Evolutionary conservation across 371 early-diverging fungal genomes (phyloP).

Genomic region (Saksenaea oblongispora): DNA sequence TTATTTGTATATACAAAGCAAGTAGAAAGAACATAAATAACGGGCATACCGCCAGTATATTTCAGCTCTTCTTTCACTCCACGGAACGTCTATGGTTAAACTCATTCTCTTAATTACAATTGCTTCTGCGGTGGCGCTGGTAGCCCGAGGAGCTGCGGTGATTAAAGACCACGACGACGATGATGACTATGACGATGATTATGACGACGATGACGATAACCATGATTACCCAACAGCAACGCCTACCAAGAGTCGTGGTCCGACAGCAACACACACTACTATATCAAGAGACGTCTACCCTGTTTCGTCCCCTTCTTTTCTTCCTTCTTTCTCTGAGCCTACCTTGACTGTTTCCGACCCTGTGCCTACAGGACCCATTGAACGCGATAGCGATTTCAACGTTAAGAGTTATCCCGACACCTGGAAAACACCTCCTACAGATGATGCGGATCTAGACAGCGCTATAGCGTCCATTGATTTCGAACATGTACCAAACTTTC

Average conservation of each 20-base stretch:
- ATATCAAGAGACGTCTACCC: slow-evolving; percentile 4
- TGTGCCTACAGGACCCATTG: slow-evolving; percentile 21
- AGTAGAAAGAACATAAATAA: no score
- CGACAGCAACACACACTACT: slow-evolving; percentile 3
- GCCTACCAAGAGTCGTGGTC: neutral
- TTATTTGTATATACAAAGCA: no score
- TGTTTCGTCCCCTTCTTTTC: slow-evolving; percentile 12
- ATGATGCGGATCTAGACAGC: slow-evolving; percentile 35
- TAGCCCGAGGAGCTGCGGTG: slow-evolving; percentile 3
- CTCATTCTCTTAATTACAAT: neutral
- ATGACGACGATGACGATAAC: slow-evolving; percentile 5
- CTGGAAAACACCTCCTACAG: slow-evolving; percentile 22
- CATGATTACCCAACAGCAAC: neutral
- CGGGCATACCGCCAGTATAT: no score
- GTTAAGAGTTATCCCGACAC: slow-evolving; percentile 18
- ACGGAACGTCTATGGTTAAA: neutral
- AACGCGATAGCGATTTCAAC: slow-evolving; percentile 10
- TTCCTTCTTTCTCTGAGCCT: slow-evolving; percentile 12
- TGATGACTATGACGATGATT: slow-evolving; percentile 1
- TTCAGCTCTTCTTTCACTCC: neutral
- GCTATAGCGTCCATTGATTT: slow-evolving; percentile 44
- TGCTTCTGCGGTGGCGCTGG: slow-evolving; percentile 19
- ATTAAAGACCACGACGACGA: neutral
- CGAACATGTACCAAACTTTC: slow-evolving; percentile 41
- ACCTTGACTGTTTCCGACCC: neutral